Percentiles rank a stretch among this genome's conserved stretches.
phyloP scores from a whole-genome alignment of 2,329 filamentous ascomycete genomes.

The Pseudogymnoascus pannorum region DNA sequence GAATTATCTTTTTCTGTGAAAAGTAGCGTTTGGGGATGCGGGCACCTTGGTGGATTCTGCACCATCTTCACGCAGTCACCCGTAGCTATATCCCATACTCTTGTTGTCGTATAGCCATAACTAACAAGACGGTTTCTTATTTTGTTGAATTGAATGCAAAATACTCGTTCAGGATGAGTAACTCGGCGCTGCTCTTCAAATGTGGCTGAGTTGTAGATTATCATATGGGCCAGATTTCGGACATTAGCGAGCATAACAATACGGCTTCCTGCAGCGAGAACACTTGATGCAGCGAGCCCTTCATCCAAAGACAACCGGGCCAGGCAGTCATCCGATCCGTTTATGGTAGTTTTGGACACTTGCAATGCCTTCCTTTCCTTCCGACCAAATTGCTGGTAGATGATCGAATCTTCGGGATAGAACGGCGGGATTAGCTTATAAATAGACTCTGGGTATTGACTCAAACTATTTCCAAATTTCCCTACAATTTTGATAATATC shows the following conservation, averaged over 20 bases:
- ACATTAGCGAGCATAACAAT: neutral
- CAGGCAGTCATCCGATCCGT: slow-evolving; percentile 14
- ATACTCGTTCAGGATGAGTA: slow-evolving; percentile 13
- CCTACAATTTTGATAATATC: slow-evolving; percentile 33
- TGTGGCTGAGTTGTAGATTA: slow-evolving; percentile 12
- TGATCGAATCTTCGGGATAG: slow-evolving; percentile 31
- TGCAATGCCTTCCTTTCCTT: neutral
- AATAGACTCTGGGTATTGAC: slow-evolving; percentile 27
- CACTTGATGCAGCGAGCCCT: neutral
- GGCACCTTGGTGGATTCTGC: neutral
- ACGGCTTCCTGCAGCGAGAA: neutral
- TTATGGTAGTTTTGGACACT: slow-evolving; percentile 10
- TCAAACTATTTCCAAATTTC: slow-evolving; percentile 29
- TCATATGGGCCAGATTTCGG: slow-evolving; percentile 5
- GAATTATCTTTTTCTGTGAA: neutral
- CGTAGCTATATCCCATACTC: slow-evolving; percentile 13
- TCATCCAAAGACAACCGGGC: slow-evolving; percentile 12
- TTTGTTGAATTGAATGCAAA: slow-evolving; percentile 13
- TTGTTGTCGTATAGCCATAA: slow-evolving; percentile 15
- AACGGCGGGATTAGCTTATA: slow-evolving; percentile 34
- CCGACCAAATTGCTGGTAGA: slow-evolving; percentile 28
- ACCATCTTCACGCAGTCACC: slow-evolving; percentile 8
- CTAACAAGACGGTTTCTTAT: neutral
- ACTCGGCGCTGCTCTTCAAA: slow-evolving; percentile 11
- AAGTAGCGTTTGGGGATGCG: neutral